Base-by-base conservation (phyloP, 345 rosid species). In the Ceriops decandra region DNA sequence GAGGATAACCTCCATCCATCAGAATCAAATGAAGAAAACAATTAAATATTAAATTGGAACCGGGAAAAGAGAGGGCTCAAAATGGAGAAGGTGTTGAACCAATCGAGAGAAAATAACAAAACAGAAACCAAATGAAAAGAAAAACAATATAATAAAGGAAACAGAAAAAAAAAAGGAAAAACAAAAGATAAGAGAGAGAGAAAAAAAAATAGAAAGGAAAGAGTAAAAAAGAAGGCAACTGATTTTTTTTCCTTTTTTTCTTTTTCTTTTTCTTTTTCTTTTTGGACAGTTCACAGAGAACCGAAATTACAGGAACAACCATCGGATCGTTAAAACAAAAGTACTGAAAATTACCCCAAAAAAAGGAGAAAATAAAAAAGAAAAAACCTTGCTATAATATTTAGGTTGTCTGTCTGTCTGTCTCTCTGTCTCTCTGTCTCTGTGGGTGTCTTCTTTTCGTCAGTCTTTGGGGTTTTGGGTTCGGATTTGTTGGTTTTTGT, bases 251-350 rank as follows among this genome's bases (percentile, higher is more conserved):
- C 7, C 16, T 24, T 3, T 56, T n/a, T 27, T 24, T 24, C 0
- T 42, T 56, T n/a, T 27, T 24, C 0, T 42, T 56, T n/a, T 27
- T 24, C 30, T 56, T n/a, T 27, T 24, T 24, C 0, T 42, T 42
- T 42, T 42, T 11, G 17, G 59, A 56, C 59, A 60, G 60, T 51
- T 21, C 28, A 65, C 60, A 65, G 59, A 47, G 52, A 33, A 66
- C 61, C 70, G 76, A 72, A 72, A 51, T 49, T 63, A 66, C 42
- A 67, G 76, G 76, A 60, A 10, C 8, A 51, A 46, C 72, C 70
- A 57, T 57, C 35, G 51, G 70, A 68, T 56, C 59, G 49, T 42
- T 11, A 3, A 42, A 42, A 42, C 15, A 42, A 42, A 11, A 42
- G 16, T 38, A 38, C 13, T 2, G 15, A 38, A 38, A 54, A 22